phyloP scores from a whole-genome alignment of 2,329 filamentous ascomycete species.

The Beauveria medogensis region DNA sequence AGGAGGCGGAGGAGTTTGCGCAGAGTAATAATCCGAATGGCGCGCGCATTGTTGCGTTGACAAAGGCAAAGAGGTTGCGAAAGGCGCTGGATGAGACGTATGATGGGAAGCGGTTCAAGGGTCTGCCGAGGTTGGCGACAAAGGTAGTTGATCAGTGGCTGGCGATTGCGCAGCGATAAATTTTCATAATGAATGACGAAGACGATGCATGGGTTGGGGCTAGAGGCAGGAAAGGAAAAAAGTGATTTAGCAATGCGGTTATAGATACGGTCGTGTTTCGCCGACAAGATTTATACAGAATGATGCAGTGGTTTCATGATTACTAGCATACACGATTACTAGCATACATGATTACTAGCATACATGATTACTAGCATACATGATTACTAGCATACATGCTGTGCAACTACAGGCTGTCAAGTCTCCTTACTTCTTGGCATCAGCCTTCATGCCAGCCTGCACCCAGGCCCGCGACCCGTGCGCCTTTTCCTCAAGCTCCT shows the following conservation, averaged over 20 bases:
- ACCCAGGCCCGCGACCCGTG: conserved; percentile 53
- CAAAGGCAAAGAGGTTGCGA: conserved; percentile 19
- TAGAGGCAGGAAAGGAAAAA: not conserved
- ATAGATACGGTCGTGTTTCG: not conserved
- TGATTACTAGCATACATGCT: not conserved
- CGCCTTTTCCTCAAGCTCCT: conserved; percentile 50
- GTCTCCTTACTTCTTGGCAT: conserved; percentile 40
- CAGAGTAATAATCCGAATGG: conserved; percentile 3
- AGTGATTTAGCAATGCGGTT: not conserved
- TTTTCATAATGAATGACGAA: not conserved
- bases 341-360: not conserved
- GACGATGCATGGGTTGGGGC: not conserved
- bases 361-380: not conserved
- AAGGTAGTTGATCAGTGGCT: conserved; percentile 23
- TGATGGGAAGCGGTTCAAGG: conserved; percentile 18
- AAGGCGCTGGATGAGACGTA: conserved; percentile 21
- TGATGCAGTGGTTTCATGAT: not conserved
- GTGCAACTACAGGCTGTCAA: no score
- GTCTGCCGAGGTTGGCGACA: conserved; percentile 18
- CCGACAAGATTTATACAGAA: not conserved
- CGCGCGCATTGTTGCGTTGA: conserved; percentile 15
- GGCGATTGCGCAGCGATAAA: conserved; percentile 5
- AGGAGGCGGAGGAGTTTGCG: conserved; percentile 17
- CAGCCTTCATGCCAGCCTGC: conserved; percentile 59
- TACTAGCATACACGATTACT: not conserved